phyloP scores from a whole-genome alignment of 1,284 basidiomycete species.

The Cryptococcus sp. region DNA sequence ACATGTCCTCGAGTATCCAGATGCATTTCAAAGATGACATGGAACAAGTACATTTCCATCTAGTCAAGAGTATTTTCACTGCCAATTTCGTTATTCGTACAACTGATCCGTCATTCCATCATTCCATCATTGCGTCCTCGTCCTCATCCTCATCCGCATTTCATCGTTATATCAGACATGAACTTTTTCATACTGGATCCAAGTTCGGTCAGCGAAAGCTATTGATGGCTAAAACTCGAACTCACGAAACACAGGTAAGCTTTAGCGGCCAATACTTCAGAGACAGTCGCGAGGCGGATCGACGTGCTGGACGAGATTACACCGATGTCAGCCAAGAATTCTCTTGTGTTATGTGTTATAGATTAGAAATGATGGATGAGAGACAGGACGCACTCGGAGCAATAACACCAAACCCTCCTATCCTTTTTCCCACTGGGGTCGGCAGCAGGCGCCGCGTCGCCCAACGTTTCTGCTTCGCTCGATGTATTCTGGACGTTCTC shows the following conservation, averaged over 20 bases:
- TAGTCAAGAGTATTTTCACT: no score
- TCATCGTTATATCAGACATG: not conserved
- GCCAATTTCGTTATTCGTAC: no score
- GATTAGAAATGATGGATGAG: no score
- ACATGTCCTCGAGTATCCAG: no score
- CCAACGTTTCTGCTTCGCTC: not conserved
- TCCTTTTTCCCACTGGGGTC: constrained; percentile 33
- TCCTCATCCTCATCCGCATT: no score
- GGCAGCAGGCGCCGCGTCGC: constrained; percentile 7
- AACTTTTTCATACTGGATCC: not conserved
- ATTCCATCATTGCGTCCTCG: no score
- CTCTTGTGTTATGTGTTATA: not conserved
- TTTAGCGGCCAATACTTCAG: constrained; percentile 85
- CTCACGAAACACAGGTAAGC: constrained; percentile 69
- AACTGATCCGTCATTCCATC: no score
- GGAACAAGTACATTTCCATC: no score
- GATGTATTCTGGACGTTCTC: constrained; percentile 1
- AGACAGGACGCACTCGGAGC: constrained; percentile 64
- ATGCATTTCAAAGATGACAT: no score
- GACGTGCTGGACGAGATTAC: constrained; percentile 56
- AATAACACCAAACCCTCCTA: constrained; percentile 81
- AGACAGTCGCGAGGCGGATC: constrained; percentile 74
- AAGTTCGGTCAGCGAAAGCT: not conserved
- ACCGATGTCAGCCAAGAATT: not conserved
- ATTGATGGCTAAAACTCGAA: constrained; percentile 2